Evolutionary conservation across 169 alveolate genomes (phyloP).

Genomic region (Cryptosporidium canis): DNA sequence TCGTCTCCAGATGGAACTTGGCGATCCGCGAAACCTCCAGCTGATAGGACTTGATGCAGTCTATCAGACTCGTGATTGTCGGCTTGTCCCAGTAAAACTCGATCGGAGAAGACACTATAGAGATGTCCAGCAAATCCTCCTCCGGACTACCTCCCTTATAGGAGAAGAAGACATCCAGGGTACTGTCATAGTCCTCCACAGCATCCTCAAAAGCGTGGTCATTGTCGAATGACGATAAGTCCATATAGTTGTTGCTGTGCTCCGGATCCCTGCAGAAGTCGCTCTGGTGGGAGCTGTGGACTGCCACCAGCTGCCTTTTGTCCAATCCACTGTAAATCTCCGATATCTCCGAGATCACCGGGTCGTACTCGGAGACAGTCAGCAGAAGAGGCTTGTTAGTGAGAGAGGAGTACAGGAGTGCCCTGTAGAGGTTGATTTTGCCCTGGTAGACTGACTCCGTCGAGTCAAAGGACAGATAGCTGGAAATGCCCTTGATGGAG

Average conservation of each 20-base stretch:
- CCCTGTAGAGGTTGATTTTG: constrained; percentile 41
- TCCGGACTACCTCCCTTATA: not conserved
- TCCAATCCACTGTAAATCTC: constrained; percentile 22
- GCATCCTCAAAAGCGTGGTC: constrained; percentile 59
- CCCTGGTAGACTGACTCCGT: constrained; percentile 19
- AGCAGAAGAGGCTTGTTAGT: constrained; percentile 40
- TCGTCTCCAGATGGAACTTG: not conserved
- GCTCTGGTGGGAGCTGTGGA: not conserved
- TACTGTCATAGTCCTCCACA: constrained; percentile 58
- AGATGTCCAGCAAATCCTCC: not conserved
- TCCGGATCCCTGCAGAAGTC: not conserved
- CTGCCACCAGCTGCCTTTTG: not conserved
- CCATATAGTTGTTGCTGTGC: not conserved
- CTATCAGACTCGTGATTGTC: constrained; percentile 21
- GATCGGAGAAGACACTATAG: constrained; percentile 46
- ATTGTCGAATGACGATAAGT: constrained; percentile 2
- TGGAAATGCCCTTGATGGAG: constrained; percentile 38
- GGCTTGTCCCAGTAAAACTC: constrained; percentile 71
- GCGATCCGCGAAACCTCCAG: not conserved
- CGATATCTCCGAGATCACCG: constrained; percentile 10
- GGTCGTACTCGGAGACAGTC: constrained; percentile 39
- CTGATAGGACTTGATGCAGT: constrained; percentile 22
- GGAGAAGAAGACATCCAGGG: constrained; percentile 31
- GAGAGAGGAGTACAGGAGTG: constrained; percentile 23
- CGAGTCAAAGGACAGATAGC: constrained; percentile 19